Evolutionary conservation across 371 early-diverging fungal genomes (phyloP), one percentile per base, ranked within the genome.

Genomic region (Mucor circinelloides): DNA sequence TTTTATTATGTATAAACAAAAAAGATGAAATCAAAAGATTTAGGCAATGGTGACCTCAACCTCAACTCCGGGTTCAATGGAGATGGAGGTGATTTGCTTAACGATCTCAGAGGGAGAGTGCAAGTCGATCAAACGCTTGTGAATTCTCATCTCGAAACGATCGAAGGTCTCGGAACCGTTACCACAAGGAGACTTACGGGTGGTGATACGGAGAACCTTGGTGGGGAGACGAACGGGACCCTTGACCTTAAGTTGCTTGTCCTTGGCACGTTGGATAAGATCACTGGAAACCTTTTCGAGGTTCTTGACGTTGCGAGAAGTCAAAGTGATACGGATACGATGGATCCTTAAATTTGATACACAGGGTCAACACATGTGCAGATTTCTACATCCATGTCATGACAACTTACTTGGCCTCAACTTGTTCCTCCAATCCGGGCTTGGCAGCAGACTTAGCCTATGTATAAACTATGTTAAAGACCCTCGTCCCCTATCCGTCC

Each of bases 121-220:
- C 78, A 99, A 89, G 85, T 98, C 97, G 71, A 99, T 97, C 78
- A 98, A 88, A 81, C 99, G 95, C 93, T 99, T 99, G 96, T 99
- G 97, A 87, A 99, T 97, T 82, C 92, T 88, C 96, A 99, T 95
- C 87, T 97, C 97, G 81, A 88, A 97, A 75, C 97, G 91, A 84
- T 97, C 98, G 90, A 95, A 97, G 87, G 96, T 96, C 91, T 99
- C 98, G 85, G 99, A 96, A 93, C 99, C 99, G 87, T 99, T 96
- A 94, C 99, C 99, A 87, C 95, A 95, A 81, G 99, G 99, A 63
- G 99, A 92, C 92, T 98, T 99, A 80, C 99, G 94, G 88, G 99
- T 99, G 89, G 99, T 98, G 89, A 99, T 97, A 70, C 89, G 85
- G 74, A 98, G 94, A 74, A 91, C 88, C 94, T 98, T 97, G 92